phyloP scores from a whole-genome alignment of 179 eudicot genomes.

The Carnegiea gigantea region DNA sequence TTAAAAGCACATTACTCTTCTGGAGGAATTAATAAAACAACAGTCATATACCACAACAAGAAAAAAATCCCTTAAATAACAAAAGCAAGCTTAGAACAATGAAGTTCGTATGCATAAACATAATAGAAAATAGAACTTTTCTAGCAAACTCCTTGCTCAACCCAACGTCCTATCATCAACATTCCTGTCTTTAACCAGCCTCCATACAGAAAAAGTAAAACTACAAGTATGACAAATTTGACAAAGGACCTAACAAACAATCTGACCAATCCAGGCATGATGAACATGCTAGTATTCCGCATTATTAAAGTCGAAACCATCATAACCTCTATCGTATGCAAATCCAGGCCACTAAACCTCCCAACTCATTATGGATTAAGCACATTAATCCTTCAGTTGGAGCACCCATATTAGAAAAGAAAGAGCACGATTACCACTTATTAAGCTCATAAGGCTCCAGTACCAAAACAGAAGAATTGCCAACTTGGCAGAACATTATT shows the following conservation, averaged over 20 bases:
- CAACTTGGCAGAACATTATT: not conserved
- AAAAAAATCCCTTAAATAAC: not conserved
- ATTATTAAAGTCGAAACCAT: not conserved
- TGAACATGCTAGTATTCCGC: not conserved
- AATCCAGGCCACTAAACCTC: not conserved
- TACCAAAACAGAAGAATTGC: no score
- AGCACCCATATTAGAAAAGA: not conserved
- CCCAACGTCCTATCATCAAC: not conserved
- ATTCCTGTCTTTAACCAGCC: not conserved
- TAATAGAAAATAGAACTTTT: not conserved
- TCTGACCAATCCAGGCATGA: not conserved
- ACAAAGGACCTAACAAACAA: not conserved
- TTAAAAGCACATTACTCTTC: no score
- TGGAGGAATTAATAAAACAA: not conserved
- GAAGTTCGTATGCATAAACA: not conserved
- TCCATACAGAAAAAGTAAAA: not conserved
- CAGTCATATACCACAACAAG: not conserved
- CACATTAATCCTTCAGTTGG: not conserved
- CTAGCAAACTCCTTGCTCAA: not conserved
- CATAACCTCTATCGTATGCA: not conserved
- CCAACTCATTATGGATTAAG: no score
- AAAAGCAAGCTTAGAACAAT: not conserved
- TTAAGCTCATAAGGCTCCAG: slow-evolving; percentile 5
- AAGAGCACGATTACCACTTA: not conserved
- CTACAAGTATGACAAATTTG: not conserved